Evolutionary conservation across 805 yeast species (phyloP), one percentile per base, ranked within the genome.

Genomic region (Saturnispora sanitii): DNA sequence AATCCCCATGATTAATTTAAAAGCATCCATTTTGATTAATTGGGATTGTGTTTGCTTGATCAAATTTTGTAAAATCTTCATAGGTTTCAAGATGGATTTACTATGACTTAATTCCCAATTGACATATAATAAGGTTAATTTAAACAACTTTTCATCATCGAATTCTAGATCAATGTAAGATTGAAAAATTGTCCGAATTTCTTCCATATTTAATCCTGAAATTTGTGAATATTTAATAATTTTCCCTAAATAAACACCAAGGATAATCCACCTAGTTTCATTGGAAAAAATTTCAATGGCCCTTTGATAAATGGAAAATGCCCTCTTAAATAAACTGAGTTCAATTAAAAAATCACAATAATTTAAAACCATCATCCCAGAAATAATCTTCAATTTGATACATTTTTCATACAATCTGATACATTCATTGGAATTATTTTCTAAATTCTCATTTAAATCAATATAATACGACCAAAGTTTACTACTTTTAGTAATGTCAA

Each of bases 381-480:
- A 80, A 0, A 86, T 81, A 21, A 84, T 67, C 53, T 77, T 80
- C 32, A 80, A 54, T 21, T 64, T 65, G 26, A 81, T 67, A 12
- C 72, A 62, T 20, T 66, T 57, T 35, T 79, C 84, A 51, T 79
- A 81, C 1, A 68, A 64, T 2, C 52, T 52, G 31, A 61, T 51
- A 2, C 68, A 62, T 7, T 58, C 61, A 0, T 62, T 62, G 16
- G n/a, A 11, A 9, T 66, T 51, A 35, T 70, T 73, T 4, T 71
- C 67, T 25, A 66, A 56, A 12, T 78, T 67, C 56, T 82, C 88
- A 15, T 79, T 66, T 22, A 84, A 54, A 50, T 84, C 95, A 21
- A 85, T 55, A 52, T 82, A 84, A 47, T 74, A 71, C 4, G 73
- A 61, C 96, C 96, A 88, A 6, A 87, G 58, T 38, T 72, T 72